phyloP scores from a whole-genome alignment of 768 basidiomycete species.

The Boletus patriciae region DNA sequence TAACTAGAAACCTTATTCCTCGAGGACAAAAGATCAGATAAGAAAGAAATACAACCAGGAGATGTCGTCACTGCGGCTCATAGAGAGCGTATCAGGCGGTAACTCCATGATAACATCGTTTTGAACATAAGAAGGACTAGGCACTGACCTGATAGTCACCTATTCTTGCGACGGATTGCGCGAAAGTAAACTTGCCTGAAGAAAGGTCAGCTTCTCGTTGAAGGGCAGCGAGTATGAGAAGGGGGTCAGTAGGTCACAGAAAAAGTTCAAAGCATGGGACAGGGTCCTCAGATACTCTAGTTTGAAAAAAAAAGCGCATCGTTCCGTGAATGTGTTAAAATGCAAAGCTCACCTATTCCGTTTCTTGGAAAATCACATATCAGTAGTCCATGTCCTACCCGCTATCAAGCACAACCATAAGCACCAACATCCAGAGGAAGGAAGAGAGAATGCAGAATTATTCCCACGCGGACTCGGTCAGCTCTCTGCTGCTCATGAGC shows the following conservation, averaged over 20 bases:
- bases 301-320: conserved; percentile 5
- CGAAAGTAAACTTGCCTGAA: neutral
- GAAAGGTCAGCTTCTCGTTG: neutral
- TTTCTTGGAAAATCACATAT: neutral
- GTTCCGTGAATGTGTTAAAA: neutral
- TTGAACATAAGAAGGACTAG: neutral
- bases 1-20: neutral
- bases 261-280: neutral
- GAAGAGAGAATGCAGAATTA: neutral
- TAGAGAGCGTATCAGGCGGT: conserved; percentile 12
- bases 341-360: neutral
- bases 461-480: conserved; percentile 4
- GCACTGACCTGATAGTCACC: neutral
- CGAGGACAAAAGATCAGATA: conserved; percentile 2
- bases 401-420: no score
- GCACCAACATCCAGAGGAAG: no score
- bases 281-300: conserved; percentile 13
- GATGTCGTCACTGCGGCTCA: conserved; percentile 8
- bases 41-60: conserved; percentile 18
- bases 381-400: no score
- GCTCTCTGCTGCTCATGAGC: neutral
- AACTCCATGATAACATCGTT: conserved; percentile 20
- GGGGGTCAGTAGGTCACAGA: neutral
- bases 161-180: neutral
- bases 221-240: neutral